Evolutionary conservation across 2,329 filamentous ascomycete species (phyloP).

Genomic region (Fusarium sp.): DNA sequence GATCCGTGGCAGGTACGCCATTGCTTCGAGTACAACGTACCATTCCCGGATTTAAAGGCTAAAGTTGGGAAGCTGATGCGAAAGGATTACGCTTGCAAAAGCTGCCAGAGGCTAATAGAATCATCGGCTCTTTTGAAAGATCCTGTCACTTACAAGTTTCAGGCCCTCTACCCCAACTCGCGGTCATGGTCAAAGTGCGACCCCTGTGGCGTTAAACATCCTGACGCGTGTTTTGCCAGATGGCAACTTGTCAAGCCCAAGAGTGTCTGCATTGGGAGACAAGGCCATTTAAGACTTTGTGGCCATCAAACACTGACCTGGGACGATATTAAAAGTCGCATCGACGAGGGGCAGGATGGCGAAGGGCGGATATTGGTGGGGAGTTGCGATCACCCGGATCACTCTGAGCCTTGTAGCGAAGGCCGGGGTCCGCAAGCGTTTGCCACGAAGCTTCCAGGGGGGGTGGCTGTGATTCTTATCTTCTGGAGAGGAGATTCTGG

Average conservation of each 20-base stretch:
- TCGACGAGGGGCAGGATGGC: neutral
- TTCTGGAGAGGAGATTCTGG: neutral
- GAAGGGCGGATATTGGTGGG: neutral
- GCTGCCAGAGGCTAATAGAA: too few species aligned
- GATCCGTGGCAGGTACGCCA: neutral
- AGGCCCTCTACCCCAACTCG: accelerated
- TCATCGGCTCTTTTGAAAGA: too few species aligned
- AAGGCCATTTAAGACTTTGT: neutral
- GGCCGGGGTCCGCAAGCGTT: neutral
- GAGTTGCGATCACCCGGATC: neutral
- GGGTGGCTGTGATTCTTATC: neutral
- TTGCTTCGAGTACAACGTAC: neutral
- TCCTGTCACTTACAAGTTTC: neutral
- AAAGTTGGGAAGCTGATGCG: neutral
- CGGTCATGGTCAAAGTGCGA: neutral
- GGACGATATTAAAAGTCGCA: neutral
- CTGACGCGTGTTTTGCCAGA: neutral
- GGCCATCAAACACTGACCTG: neutral
- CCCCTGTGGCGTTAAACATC: neutral
- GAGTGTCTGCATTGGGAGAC: neutral
- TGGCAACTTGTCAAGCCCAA: neutral
- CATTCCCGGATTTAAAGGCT: neutral
- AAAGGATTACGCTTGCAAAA: neutral
- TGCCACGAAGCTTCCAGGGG: neutral
- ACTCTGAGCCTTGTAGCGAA: neutral